Evolutionary conservation across 495 filamentous ascomycete genomes (phyloP).

Genomic region (Rhypophila decipiens): DNA sequence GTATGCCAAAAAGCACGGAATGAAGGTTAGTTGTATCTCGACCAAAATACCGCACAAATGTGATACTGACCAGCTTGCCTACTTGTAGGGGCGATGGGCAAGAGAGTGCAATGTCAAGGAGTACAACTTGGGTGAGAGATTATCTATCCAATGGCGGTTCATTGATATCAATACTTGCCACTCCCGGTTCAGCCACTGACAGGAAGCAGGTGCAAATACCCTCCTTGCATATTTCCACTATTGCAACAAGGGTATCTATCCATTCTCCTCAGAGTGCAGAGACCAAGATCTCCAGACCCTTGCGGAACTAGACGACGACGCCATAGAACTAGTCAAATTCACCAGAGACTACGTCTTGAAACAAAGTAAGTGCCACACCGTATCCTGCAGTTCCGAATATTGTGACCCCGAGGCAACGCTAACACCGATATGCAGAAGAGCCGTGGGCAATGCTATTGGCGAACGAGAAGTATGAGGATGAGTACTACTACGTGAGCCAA

Average conservation of each 20-base stretch:
- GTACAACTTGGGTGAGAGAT: slow-evolving; percentile 42
- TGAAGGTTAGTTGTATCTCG: slow-evolving; percentile 31
- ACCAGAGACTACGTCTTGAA: slow-evolving; percentile 30
- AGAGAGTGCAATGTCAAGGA: slow-evolving; percentile 44
- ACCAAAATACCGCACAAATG: background rate
- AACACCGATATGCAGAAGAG: slow-evolving; percentile 21
- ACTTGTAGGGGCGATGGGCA: slow-evolving; percentile 41
- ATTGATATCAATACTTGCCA: background rate
- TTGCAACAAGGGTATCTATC: slow-evolving; percentile 49
- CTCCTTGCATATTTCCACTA: slow-evolving; percentile 54
- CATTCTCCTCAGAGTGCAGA: slow-evolving; percentile 43
- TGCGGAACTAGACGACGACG: slow-evolving; percentile 36
- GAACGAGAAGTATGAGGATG: slow-evolving; percentile 35
- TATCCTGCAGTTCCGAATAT: background rate
- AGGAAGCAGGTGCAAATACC: slow-evolving; percentile 44
- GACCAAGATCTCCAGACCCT: slow-evolving; percentile 40
- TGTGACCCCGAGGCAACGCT: slow-evolving; percentile 4
- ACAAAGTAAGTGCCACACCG: slow-evolving; percentile 35
- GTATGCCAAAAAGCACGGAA: slow-evolving; percentile 48
- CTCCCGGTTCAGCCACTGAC: slow-evolving; percentile 6
- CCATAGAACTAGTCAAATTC: slow-evolving; percentile 31
- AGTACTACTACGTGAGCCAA: slow-evolving; percentile 48
- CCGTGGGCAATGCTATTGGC: slow-evolving; percentile 35
- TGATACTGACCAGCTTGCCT: slow-evolving; percentile 3
- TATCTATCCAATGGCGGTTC: background rate